Conservation (phyloP, 768 basidiomycete species). For the Pluteus cervinus region DNA sequence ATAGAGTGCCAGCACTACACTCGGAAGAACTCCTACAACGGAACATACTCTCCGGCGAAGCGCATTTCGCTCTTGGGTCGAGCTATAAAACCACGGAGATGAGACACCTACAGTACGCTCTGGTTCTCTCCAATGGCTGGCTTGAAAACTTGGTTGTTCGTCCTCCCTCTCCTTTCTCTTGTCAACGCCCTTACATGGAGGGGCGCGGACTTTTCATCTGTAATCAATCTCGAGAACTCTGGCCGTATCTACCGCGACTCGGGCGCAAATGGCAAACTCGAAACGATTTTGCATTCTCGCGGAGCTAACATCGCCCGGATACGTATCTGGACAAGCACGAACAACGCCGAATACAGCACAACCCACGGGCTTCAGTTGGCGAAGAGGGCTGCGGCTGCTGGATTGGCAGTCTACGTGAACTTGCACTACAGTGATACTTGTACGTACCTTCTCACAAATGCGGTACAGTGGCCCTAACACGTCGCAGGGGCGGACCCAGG, state of each 20-base stretch:
- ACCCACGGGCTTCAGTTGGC: constrained; percentile 46
- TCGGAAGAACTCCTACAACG: too few species aligned
- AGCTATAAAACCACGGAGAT: constrained; percentile 3
- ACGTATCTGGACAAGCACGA: constrained; percentile 59
- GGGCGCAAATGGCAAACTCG: constrained; percentile 31
- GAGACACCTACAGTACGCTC: constrained; percentile 1
- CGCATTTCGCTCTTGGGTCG: not conserved
- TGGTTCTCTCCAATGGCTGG: not conserved
- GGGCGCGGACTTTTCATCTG: constrained; percentile 52
- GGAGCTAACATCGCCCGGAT: constrained; percentile 56
- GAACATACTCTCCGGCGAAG: too few species aligned
- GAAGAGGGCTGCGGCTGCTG: constrained; percentile 49
- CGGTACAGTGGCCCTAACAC: not conserved
- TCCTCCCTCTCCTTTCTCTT: constrained; percentile 15
- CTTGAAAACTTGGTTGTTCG: constrained; percentile 17
- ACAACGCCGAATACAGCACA: constrained; percentile 41
- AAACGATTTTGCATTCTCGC: constrained; percentile 46
- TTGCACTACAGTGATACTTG: constrained; percentile 64
- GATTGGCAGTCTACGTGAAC: constrained; percentile 50
- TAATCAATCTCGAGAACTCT: constrained; percentile 44
- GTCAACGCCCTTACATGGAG: constrained; percentile 37
- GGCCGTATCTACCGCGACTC: constrained; percentile 40
- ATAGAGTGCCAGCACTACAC: too few species aligned
- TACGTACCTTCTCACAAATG: constrained; percentile 17
- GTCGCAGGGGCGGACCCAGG: constrained; percentile 58